Base-by-base conservation (phyloP, 1,139 yeast genomes). In the Candida glucosophila region DNA sequence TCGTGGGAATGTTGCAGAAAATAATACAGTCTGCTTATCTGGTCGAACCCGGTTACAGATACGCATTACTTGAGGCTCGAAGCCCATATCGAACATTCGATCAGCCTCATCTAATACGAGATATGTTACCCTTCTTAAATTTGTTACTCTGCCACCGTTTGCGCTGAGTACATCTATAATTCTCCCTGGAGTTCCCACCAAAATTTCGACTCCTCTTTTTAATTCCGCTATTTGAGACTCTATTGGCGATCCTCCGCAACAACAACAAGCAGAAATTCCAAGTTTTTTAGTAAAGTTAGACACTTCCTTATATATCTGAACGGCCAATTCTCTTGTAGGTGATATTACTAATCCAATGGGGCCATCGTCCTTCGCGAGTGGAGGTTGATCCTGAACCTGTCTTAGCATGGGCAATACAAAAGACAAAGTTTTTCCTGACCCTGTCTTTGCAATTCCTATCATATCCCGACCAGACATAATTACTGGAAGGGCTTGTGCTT, bases 161-260 rank as follows among this genome's bases (percentile, higher is more conserved):
- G 93, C 81, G 1, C 94, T 77, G 15, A 92, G 55, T 22, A 92
- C 55, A 52, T 92, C 99, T 31, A 92, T 90, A 40, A 90, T 70
- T 36, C 99, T 59, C 0, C 99, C 99, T 0, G 99, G 98, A 0
- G 99, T 92, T 3, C 95, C 94, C 9, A 92, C 88, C 2, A 90
- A 61, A 6, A 92, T 67, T 35, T 88, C 88, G 6, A 77, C 75
- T 2, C 94, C 93, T 30, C 74, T 70, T 39, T 82, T 83, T 34
- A 88, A 49, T 14, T 75, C 85, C 4, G 85, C 77, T 23, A 92
- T 85, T 45, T 88, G 96, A 5, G 67, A 63, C 35, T 85, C 83
- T 23, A 90, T 73, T 6, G 85, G 76, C 1, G 94, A 72, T 0
- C 98, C 98, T n/a, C 98, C 98, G 36, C 90, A 88, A 31, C 95